Evolutionary conservation across 345 rosid genomes (phyloP).

Genomic region (Brassica juncea): DNA sequence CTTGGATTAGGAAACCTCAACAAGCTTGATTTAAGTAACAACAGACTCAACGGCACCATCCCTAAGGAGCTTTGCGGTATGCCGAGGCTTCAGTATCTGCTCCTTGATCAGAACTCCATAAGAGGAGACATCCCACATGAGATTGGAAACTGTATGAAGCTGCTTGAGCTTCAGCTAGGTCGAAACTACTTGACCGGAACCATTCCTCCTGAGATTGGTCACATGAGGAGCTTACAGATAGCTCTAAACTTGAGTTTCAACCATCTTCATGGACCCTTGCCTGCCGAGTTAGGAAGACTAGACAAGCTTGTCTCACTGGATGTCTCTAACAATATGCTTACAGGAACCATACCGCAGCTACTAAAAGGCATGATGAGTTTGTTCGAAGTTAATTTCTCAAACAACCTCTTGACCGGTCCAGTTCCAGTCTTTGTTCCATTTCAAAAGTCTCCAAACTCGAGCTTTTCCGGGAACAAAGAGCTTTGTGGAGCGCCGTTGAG

Average conservation of each 20-base stretch:
- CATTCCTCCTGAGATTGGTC: conserved; percentile 73
- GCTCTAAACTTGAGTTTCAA: conserved; percentile 83
- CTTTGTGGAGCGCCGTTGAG: conserved; percentile 89
- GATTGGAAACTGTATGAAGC: conserved; percentile 67
- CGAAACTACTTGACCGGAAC: conserved; percentile 79
- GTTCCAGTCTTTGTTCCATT: conserved; percentile 77
- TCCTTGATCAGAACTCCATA: conserved; percentile 67
- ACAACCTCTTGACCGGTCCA: conserved; percentile 70
- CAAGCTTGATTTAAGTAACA: conserved; percentile 79
- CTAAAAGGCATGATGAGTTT: conserved; percentile 85
- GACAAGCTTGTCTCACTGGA: conserved; percentile 88
- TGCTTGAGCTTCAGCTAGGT: conserved; percentile 64
- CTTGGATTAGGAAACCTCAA: conserved; percentile 81
- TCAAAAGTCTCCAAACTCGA: conserved; percentile 80
- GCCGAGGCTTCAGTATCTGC: conserved; percentile 67
- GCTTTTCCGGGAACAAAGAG: conserved; percentile 78
- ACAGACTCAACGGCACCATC: conserved; percentile 76
- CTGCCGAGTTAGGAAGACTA: conserved; percentile 73
- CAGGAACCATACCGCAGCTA: conserved; percentile 70
- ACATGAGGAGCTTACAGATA: conserved; percentile 68
- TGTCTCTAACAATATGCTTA: conserved; percentile 80
- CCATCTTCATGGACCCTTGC: conserved; percentile 76
- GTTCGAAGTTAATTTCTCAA: conserved; percentile 88
- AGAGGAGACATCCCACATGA: conserved; percentile 79
- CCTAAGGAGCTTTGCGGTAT: conserved; percentile 63